Evolutionary conservation across 2,329 filamentous ascomycete species (phyloP).

Genomic region (Lachnellula cervina): DNA sequence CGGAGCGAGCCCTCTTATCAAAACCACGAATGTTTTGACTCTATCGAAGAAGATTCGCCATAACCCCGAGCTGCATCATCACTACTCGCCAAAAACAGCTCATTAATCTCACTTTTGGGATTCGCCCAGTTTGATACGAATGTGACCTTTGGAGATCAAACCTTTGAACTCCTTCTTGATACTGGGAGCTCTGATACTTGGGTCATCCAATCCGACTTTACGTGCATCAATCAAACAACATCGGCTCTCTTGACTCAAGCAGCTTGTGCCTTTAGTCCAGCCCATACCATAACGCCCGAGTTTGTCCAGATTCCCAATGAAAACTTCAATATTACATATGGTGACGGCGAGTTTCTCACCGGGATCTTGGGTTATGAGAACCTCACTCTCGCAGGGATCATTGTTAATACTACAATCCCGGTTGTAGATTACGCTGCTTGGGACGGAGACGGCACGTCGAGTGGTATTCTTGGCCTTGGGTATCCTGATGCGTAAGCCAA

Average conservation of each 20-base stretch:
- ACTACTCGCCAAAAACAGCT: too few relatives aligned
- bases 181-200: constrained; percentile 46
- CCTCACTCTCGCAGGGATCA: not conserved
- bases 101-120: too few relatives aligned
- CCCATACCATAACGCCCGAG: not conserved
- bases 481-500: constrained; percentile 40
- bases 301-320: constrained; percentile 4
- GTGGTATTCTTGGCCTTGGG: constrained; percentile 29
- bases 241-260: not conserved
- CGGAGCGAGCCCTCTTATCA: too few relatives aligned
- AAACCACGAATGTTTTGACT: too few relatives aligned
- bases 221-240: constrained; percentile 35
- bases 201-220: constrained; percentile 33
- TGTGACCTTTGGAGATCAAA: constrained; percentile 14
- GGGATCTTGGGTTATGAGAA: constrained; percentile 2
- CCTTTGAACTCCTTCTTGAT: constrained; percentile 38
- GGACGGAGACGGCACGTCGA: constrained; percentile 39
- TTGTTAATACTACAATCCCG: constrained; percentile 29
- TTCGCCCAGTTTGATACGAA: too few relatives aligned
- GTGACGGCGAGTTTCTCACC: not conserved
- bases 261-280: constrained; percentile 1
- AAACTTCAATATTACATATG: constrained; percentile 8
- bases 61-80: too few relatives aligned
- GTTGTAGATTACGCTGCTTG: constrained; percentile 39
- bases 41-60: too few relatives aligned